Base-by-base conservation (phyloP, 257 asterid species). In the Penstemon barbatus region DNA sequence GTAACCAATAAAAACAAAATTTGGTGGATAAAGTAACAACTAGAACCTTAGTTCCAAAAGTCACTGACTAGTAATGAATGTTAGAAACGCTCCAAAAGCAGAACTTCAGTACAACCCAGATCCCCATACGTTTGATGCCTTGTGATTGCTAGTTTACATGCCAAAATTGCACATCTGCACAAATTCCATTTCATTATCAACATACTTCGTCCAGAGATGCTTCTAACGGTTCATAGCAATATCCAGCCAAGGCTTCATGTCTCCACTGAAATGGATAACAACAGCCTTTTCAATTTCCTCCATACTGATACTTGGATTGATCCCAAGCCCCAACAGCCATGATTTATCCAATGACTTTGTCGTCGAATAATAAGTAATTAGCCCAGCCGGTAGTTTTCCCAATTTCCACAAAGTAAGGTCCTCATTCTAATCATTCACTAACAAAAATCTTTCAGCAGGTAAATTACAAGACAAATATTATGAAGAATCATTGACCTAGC, bases 111-210 rank as follows among this genome's bases (percentile, higher is more conserved):
- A 70, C 48, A 59, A 38, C 52, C 71, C 70, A 57, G 66, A 8
- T 71, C 66, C 48, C 33, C 33, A 25, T 25, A 25, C 33, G 33
- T 71, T 55, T 5, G 61, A 61, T 53, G 57, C 85, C 76, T 25
- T 25, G 33, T 25, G 33, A 25, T 25, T 11, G 77, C 42, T 66
- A 67, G 70, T 75, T 82, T 79, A 93, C 90, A 93, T 84, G 73
- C 99, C 99, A 67, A 93, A 93, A 80, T 93, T 93, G 97, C 99
- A 93, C 94, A 83, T 86, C 81, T 90, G 99, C 86, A 93, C 85
- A 70, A 82, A 93, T 70, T 88, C 92, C 97, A 93, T 87, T 63
- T 93, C 97, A 50, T 83, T 85, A 71, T 93, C 97, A 41, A 93
- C 87, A 71, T 93, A 90, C 78, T 90, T 93, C 9, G 94, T 93